Conservation (phyloP, 2,329 filamentous ascomycete species). For the Bipolaris victoriae region DNA sequence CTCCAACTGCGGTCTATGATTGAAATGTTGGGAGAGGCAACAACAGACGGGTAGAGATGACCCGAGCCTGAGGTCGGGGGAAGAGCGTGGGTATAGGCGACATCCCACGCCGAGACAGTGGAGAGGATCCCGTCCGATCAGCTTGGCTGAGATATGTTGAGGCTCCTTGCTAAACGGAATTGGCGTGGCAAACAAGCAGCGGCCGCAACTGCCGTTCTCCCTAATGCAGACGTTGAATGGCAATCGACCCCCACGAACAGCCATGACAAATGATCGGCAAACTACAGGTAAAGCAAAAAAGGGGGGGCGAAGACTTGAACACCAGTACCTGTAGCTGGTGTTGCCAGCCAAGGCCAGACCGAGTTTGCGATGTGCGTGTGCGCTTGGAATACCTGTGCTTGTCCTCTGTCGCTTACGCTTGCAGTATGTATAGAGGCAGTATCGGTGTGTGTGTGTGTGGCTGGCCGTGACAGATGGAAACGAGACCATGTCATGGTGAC, state of each 20-base stretch:
- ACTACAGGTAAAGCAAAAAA: conserved; percentile 4
- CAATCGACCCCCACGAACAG: conserved; percentile 16
- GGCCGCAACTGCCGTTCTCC: conserved; percentile 14
- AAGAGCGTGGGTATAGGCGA: conserved; percentile 23
- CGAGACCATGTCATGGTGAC: conserved; percentile 5
- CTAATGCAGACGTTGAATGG: conserved; percentile 5
- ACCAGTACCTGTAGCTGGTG: not conserved
- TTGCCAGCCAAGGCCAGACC: conserved; percentile 2
- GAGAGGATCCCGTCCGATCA: conserved; percentile 30
- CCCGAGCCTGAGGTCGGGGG: conserved; percentile 25
- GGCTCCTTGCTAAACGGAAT: conserved; percentile 9
- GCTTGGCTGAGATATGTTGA: conserved; percentile 19
- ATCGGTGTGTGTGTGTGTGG: not conserved
- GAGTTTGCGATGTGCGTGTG: conserved; percentile 4
- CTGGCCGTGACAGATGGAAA: not conserved
- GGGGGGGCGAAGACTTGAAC: not conserved
- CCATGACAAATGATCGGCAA: conserved; percentile 12
- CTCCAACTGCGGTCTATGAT: conserved; percentile 2
- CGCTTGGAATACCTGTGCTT: not conserved
- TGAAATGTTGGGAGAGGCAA: conserved; percentile 25
- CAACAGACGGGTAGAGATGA: conserved; percentile 6
- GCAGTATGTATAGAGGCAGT: not conserved
- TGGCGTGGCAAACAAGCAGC: conserved; percentile 16
- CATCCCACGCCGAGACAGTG: conserved; percentile 31
- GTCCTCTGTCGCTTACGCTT: not conserved